Conservation (phyloP, 2,329 filamentous ascomycete genomes). For the Rutstroemia sp. region DNA sequence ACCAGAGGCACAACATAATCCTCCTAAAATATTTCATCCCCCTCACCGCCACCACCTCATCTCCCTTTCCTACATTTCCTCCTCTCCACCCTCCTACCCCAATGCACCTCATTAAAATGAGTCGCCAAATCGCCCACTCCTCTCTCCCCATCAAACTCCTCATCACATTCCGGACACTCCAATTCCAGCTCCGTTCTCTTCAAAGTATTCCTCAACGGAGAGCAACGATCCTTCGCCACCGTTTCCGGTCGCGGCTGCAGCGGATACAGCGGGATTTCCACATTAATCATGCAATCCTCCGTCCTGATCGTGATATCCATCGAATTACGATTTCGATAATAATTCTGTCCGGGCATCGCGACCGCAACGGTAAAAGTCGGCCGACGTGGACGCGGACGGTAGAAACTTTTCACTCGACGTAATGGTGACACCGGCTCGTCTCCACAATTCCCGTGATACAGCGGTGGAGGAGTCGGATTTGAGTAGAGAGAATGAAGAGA, state of each 20-base stretch:
- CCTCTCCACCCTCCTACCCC: constrained; percentile 2
- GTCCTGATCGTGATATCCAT: constrained; percentile 3
- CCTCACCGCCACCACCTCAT: too few relatives aligned
- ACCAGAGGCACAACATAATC: too few relatives aligned
- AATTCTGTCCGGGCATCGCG: not conserved
- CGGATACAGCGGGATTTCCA: constrained; percentile 3
- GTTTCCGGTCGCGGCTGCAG: not conserved
- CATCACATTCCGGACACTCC: constrained; percentile 7
- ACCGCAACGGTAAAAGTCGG: not conserved
- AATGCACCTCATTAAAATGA: constrained; percentile 8
- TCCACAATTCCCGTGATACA: not conserved
- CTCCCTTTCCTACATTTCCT: not conserved
- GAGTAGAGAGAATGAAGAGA: constrained; percentile 4
- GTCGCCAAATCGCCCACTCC: not conserved
- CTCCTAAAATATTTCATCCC: too few relatives aligned
- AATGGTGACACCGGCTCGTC: not conserved
- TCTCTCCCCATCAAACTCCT: not conserved
- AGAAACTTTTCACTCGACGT: constrained; percentile 4
- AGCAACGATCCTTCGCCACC: not conserved
- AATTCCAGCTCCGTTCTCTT: not conserved
- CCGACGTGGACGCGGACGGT: not conserved
- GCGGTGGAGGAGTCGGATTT: not conserved
- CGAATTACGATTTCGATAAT: not conserved
- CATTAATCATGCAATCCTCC: not conserved
- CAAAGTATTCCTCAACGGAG: not conserved